Evolutionary conservation across 805 yeast genomes (phyloP), one percentile per base, ranked within the genome.

Genomic region (Wickerhamomyces kurtzmanii): DNA sequence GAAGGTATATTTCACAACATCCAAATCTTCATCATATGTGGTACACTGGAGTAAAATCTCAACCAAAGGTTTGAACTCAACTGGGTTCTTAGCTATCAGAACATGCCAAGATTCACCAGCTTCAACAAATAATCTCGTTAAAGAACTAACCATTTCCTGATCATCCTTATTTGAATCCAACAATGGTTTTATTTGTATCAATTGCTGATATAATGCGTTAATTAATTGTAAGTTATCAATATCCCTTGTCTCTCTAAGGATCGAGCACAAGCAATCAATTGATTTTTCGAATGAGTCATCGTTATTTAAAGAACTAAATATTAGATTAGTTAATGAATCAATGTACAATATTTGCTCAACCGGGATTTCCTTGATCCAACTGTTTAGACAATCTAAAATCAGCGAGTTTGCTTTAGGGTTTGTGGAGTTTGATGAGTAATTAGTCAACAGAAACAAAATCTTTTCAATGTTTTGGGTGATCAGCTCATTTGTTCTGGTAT

Each of bases 81-180:
- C 55, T 0, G 96, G 91, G 29, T 68, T 59, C 41, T 73, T 73
- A 6, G 89, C 85, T 28, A 91, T 74, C 19, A 82, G 61, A 19
- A 82, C 81, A 53, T 85, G 91, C 98, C 98, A 91, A 2, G 94
- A 70, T 55, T 86, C 96, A 31, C 94, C 95, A 2, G 96, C 94
- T 42, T 86, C 94, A 6, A 86, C 82, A 49, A 81, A 83, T 23
- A 91, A 51, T 43, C 91, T 66, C 0, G 94, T 71, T 29, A 82
- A 57, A 10, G 81, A 74, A 31, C 76, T 77, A 44, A 81, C 68
- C 21, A 67, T 63, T 20, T 80, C 91, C 2, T 49, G 38, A 30
- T 50, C 55, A 27, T 61, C 65, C 22, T 45, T 42, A 16, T 41
- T 56, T 29, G 65, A 66, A 12, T 59, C 53, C 33, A 78, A 45